These are phyloP conservation scores for Rhizomucor pusillus DNA, from an alignment of 371 early-diverging fungal genomes.

Conservation along the genomic window DNA sequence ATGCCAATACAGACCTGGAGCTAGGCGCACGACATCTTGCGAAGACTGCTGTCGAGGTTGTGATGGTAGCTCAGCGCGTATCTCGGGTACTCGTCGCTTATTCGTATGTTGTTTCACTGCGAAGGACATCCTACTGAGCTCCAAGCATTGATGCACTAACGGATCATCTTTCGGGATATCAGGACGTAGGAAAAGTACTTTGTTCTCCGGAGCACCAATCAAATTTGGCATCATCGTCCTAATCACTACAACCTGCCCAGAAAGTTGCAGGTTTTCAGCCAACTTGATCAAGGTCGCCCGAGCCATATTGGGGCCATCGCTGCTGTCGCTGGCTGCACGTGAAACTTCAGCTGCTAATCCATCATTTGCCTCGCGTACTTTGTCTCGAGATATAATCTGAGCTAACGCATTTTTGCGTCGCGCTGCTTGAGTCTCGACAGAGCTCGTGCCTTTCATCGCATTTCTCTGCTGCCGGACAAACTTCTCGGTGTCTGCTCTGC, in stretches of 20 bases:
- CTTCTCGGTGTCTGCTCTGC: too few species aligned
- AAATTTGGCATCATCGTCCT: conserved; percentile 7
- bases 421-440: too few species aligned
- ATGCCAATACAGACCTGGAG: conserved; percentile 11
- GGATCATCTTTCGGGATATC: conserved; percentile 12
- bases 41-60: neutral
- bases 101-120: neutral
- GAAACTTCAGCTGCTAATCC: conserved; percentile 8
- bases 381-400: conserved; percentile 13
- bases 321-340: neutral
- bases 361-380: conserved; percentile 12
- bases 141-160: conserved; percentile 10
- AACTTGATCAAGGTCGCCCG: conserved; percentile 11
- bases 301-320: conserved; percentile 4
- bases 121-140: conserved; percentile 2
- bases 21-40: neutral
- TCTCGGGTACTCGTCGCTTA: neutral
- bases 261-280: conserved; percentile 5
- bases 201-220: conserved; percentile 12
- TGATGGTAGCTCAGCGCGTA: neutral
- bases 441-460: too few species aligned
- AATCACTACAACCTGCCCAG: conserved; percentile 2
- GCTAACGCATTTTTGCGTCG: conserved; percentile 4
- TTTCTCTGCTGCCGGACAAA: too few species aligned
- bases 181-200: conserved; percentile 12